Evolutionary conservation across 2,329 filamentous ascomycete genomes (phyloP), one percentile per base, ranked within the genome.

Genomic region (Pestalotiopsis sp.): DNA sequence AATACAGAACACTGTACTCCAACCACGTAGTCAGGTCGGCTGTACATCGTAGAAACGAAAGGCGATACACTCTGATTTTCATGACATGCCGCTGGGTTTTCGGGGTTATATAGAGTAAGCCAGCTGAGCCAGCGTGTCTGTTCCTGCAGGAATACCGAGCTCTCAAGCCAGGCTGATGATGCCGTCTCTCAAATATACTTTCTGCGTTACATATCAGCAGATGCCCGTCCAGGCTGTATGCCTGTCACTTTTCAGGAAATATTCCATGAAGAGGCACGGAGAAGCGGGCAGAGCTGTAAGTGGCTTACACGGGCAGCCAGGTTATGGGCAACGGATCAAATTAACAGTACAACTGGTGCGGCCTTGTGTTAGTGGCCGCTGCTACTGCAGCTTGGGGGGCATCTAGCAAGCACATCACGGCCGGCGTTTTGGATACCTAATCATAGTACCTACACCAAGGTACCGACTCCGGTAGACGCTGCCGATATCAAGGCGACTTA

Each of bases 201-300:
- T 52, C 17, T 52, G 20, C 45, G 5, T 52, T 52, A 20, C 17
- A 20, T 52, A n/a, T 52, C 17, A 20, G 17, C 45, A 52, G 45
- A 20, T 52, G 45, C 45, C 9, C 6, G 45, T 20, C 45, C 17
- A n/a, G 45, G 45, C 45, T 20, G 17, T 52, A 52, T n/a, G 45
- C 45, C 17, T n/a, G 45, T n/a, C 45, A 52, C 17, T 52, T 52
- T 36, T 52, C 17, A 52, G 45, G 20, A 52, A 20, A 52, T 52
- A 52, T 52, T 52, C 45, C 45, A 52, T 20, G 7, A 23, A 36
- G 57, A 27, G 57, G 57, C 57, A 27, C 27, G 11, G 25, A 62
- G 31, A 66, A 57, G 63, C 63, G 49, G 63, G 63, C 63, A 66
- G 41, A 36, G 38, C 63, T 66, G 63, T 39, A 66, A 49, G 36